These are phyloP conservation scores for Xylaria longipes DNA, from an alignment of 495 filamentous ascomycete species.

Conservation along the genomic window DNA sequence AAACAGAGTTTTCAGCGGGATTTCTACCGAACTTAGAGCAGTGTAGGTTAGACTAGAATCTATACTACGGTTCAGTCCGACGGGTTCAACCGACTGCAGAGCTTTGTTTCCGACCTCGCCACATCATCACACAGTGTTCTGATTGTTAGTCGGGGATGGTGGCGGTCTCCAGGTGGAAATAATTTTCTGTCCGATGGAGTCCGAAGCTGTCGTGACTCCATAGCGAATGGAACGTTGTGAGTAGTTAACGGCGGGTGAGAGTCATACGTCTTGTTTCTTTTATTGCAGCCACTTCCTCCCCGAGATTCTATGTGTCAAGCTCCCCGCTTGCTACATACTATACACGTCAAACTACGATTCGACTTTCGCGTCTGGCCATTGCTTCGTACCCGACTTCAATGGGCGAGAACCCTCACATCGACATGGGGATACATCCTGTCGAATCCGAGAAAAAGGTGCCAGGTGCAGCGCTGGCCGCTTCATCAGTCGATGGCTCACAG, in stretches of 20 bases:
- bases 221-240: conserved; percentile 9
- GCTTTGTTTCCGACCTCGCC: conserved; percentile 8
- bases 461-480: conserved; percentile 19
- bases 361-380: neutral
- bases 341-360: neutral
- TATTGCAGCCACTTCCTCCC: conserved; percentile 1
- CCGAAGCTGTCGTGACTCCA: neutral
- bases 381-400: conserved; percentile 4
- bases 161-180: neutral
- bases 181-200: conserved; percentile 11
- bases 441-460: conserved; percentile 20
- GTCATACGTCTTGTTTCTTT: conserved; percentile 4
- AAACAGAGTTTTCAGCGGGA: conserved; percentile 22
- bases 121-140: conserved; percentile 9
- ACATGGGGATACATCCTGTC: conserved; percentile 10
- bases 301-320: conserved; percentile 16
- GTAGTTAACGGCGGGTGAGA: neutral
- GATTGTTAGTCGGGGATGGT: neutral
- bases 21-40: neutral
- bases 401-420: neutral
- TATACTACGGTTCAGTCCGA: neutral
- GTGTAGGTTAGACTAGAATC: neutral
- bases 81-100: neutral
- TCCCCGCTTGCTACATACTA: neutral
- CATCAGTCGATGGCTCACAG: conserved; percentile 30